Evolutionary conservation across 2,329 filamentous ascomycete genomes (phyloP).

Genomic region (Apiospora koreana): DNA sequence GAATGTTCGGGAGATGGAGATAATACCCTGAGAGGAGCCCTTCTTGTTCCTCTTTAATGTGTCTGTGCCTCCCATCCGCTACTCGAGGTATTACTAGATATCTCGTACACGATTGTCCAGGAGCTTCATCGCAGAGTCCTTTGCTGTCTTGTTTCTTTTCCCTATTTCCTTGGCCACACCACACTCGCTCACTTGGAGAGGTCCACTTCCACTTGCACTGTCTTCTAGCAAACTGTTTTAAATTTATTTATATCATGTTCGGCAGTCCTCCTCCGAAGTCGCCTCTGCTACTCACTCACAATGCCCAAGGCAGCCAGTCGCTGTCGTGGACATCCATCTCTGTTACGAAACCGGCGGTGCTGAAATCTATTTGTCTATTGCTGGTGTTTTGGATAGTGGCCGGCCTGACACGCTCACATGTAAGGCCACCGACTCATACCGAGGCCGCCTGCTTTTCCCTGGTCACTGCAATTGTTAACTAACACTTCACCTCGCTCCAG

Average conservation of each 20-base stretch:
- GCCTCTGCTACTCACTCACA: neutral
- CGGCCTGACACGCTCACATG: neutral
- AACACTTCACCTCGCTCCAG: neutral
- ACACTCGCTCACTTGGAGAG: neutral
- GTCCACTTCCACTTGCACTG: neutral
- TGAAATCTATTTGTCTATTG: neutral
- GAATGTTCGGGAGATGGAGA: neutral
- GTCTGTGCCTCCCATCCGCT: neutral
- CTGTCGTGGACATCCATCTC: neutral
- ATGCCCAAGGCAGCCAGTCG: neutral
- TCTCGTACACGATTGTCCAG: neutral
- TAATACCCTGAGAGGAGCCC: neutral
- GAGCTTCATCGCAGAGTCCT: neutral
- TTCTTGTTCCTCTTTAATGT: neutral
- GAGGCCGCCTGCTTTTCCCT: neutral
- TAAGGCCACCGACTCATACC: neutral
- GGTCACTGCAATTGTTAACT: neutral
- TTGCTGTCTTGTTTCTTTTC: neutral
- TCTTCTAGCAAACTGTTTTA: neutral
- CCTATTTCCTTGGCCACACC: neutral
- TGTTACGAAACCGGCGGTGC: neutral
- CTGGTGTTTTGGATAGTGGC: neutral
- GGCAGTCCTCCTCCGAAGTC: neutral
- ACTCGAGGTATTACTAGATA: neutral
- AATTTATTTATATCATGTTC: neutral